Evolutionary conservation across 164 flowering plant genomes (phyloP).

Genomic region (Buxus sempervirens): DNA sequence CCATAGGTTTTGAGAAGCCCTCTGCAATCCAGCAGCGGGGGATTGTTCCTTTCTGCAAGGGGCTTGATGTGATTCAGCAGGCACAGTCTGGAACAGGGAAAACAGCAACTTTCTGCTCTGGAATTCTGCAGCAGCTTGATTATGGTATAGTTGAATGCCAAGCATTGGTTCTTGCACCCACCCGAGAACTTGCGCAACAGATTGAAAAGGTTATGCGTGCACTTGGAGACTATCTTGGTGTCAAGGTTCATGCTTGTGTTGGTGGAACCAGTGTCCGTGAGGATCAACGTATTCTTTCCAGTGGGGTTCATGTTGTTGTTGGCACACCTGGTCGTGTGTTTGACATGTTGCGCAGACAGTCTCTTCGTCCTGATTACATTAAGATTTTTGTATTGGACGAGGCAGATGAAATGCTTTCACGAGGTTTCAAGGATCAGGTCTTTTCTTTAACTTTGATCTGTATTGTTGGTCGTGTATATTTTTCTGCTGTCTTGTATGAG

Average conservation of each 20-base stretch:
- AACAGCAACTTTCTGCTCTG: slow-evolving; percentile 88
- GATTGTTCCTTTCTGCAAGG: slow-evolving; percentile 83
- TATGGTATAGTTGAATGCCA: slow-evolving; percentile 64
- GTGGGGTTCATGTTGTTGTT: slow-evolving; percentile 82
- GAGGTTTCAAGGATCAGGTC: slow-evolving; percentile 92
- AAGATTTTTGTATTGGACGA: slow-evolving; percentile 88
- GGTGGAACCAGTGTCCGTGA: slow-evolving; percentile 95
- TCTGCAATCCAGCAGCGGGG: slow-evolving; percentile 91
- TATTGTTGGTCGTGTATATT: not conserved
- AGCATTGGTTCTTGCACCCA: slow-evolving; percentile 81
- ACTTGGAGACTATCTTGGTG: slow-evolving; percentile 84
- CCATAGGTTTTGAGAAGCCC: slow-evolving; percentile 94
- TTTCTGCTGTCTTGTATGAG: too few species aligned
- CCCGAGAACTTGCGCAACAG: slow-evolving; percentile 83
- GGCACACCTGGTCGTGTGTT: slow-evolving; percentile 91
- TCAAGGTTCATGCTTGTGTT: slow-evolving; percentile 89
- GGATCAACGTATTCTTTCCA: slow-evolving; percentile 74
- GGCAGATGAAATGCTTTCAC: slow-evolving; percentile 91
- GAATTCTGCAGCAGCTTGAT: slow-evolving; percentile 78
- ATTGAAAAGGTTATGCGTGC: slow-evolving; percentile 94
- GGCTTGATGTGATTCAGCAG: slow-evolving; percentile 83
- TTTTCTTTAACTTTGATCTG: not conserved
- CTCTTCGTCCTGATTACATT: slow-evolving; percentile 68
- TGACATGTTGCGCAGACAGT: slow-evolving; percentile 77
- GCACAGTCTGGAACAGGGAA: slow-evolving; percentile 94